Percentiles rank a stretch among this genome's conserved stretches.
phyloP scores from a whole-genome alignment of 495 filamentous ascomycete species.

The Penicillium pulvis region DNA sequence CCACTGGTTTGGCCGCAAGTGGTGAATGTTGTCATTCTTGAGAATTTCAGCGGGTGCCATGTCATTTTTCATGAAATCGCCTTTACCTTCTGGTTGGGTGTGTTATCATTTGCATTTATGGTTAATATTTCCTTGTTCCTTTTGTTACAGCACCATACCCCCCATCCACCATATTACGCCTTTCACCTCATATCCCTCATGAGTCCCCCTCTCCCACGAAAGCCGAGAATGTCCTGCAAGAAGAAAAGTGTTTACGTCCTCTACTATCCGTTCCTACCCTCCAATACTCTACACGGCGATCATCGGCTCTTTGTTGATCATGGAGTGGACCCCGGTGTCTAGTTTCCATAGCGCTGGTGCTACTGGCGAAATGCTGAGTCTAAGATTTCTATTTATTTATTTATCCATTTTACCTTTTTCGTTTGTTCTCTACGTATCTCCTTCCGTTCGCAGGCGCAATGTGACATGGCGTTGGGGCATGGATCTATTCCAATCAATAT shows the following conservation, averaged over 20 bases:
- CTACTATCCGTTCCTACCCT: constrained; percentile 1
- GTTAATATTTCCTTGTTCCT: neutral
- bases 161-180: neutral
- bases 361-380: constrained; percentile 5
- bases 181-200: neutral
- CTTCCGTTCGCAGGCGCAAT: neutral
- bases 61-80: neutral
- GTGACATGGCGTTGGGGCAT: neutral
- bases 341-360: constrained; percentile 16
- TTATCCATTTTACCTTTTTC: neutral
- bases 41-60: constrained; percentile 2
- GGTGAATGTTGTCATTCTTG: constrained; percentile 5
- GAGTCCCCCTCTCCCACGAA: neutral
- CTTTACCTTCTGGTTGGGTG: constrained; percentile 15
- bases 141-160: neutral
- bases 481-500: neutral
- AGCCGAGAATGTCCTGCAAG: neutral
- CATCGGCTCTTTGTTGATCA: constrained; percentile 3
- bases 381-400: neutral
- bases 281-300: neutral
- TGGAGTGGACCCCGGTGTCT: constrained; percentile 11
- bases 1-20: constrained; percentile 27
- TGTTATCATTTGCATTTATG: constrained; percentile 20
- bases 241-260: neutral
- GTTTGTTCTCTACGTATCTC: neutral